Evolutionary conservation across 495 filamentous ascomycete species (phyloP).

Genomic region (Pyrenula massariospora): DNA sequence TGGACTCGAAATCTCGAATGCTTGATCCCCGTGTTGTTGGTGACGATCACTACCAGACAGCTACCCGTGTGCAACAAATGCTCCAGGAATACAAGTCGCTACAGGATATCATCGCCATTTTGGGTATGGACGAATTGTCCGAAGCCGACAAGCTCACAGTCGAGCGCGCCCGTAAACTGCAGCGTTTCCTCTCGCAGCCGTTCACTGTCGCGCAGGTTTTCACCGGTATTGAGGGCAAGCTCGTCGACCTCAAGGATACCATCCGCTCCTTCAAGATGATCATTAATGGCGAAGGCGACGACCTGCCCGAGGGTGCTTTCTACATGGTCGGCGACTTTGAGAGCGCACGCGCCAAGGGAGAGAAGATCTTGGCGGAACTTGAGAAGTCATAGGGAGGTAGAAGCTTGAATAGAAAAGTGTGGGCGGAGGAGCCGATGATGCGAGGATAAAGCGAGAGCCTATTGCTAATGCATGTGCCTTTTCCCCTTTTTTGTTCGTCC

Average conservation of each 20-base stretch:
- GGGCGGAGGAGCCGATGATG: too few relatives aligned
- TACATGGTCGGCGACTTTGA: constrained; percentile 98
- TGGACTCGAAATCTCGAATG: constrained; percentile 99
- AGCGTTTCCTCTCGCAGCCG: constrained; percentile 98
- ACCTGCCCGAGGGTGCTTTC: constrained; percentile 91
- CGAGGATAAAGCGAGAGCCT: too few relatives aligned
- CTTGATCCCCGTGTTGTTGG: constrained; percentile 97
- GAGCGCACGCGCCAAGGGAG: constrained; percentile 88
- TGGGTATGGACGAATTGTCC: constrained; percentile 99
- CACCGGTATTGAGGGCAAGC: constrained; percentile 95
- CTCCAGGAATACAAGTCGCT: constrained; percentile 99
- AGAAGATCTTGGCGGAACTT: constrained; percentile 97
- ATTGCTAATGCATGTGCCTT: not conserved
- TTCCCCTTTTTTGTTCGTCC: not conserved
- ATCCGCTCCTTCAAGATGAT: constrained; percentile 96
- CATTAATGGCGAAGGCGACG: constrained; percentile 87
- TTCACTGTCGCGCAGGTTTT: constrained; percentile 99
- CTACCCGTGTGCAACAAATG: constrained; percentile 93
- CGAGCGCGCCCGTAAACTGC: constrained; percentile 98
- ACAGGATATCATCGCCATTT: constrained; percentile 99
- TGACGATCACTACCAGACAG: constrained; percentile 92
- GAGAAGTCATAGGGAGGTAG: constrained; percentile 38
- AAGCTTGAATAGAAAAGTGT: too few relatives aligned
- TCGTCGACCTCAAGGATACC: constrained; percentile 97
- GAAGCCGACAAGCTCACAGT: constrained; percentile 99